Conservation (phyloP, 352 stramenopile species). For the Pythium plurisporium region DNA sequence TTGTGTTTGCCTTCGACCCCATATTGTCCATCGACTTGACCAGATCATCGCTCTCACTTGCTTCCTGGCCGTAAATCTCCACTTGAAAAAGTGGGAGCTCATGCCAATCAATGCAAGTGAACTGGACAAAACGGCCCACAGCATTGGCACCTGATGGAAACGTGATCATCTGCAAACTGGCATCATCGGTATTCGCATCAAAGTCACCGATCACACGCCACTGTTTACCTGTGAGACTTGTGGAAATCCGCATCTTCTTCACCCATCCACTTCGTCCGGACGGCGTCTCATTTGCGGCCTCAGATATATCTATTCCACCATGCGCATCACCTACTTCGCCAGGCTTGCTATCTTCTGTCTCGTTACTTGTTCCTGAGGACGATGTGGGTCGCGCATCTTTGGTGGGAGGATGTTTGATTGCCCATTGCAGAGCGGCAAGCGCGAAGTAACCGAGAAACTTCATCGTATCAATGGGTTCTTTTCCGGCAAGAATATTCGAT, state of each 20-base stretch:
- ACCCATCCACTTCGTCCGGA: slow-evolving; percentile 41
- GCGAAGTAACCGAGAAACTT: slow-evolving; percentile 70
- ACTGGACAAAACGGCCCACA: slow-evolving; percentile 55
- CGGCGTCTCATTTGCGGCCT: slow-evolving; percentile 2
- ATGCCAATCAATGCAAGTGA: slow-evolving; percentile 66
- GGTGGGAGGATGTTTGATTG: slow-evolving; percentile 24
- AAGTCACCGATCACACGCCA: slow-evolving; percentile 62
- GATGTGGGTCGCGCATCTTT: neutral
- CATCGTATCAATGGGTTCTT: slow-evolving; percentile 70
- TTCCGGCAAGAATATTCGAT: slow-evolving; percentile 74
- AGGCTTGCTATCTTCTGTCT: neutral
- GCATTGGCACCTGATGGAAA: slow-evolving; percentile 25
- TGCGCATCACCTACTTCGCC: neutral
- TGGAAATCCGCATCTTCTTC: slow-evolving; percentile 51
- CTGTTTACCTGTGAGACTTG: slow-evolving; percentile 56
- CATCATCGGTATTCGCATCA: slow-evolving; percentile 45
- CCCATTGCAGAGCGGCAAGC: slow-evolving; percentile 52
- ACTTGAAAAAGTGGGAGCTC: slow-evolving; percentile 53
- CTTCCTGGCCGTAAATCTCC: slow-evolving; percentile 61
- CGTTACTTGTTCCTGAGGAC: neutral
- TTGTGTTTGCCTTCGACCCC: slow-evolving; percentile 29
- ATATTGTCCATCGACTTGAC: slow-evolving; percentile 37
- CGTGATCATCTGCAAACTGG: slow-evolving; percentile 28
- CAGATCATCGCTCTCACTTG: slow-evolving; percentile 45
- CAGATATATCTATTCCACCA: neutral